Conservation (phyloP, 176 grass and related monocot species). For the Triticum timopheevii region DNA sequence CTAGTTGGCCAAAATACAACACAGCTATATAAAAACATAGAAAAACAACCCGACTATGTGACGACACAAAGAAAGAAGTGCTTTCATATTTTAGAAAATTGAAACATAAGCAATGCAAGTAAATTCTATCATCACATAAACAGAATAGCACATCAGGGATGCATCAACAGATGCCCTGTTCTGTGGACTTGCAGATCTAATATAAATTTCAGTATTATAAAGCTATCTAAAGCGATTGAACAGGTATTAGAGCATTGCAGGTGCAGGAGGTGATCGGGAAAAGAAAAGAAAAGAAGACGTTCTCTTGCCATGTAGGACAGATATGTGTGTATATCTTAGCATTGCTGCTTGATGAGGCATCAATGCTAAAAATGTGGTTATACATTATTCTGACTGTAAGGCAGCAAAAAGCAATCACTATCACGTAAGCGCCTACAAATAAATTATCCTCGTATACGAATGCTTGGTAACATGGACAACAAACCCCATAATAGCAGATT, state of each 20-base stretch:
- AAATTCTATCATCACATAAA: background rate
- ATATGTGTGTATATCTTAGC: background rate
- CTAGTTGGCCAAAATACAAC: background rate
- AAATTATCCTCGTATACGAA: background rate
- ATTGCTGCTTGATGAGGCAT: background rate
- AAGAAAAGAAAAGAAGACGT: background rate
- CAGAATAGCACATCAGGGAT: background rate
- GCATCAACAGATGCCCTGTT: background rate
- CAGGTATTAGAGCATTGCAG: background rate
- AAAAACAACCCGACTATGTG: background rate
- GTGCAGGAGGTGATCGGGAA: background rate
- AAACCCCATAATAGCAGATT: background rate
- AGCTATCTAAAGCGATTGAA: background rate
- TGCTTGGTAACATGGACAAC: background rate
- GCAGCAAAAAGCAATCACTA: background rate
- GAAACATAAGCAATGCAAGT: background rate
- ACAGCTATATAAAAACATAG: background rate
- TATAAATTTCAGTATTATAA: background rate
- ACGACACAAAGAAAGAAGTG: background rate
- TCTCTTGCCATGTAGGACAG: conserved; percentile 1
- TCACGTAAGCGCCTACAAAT: background rate
- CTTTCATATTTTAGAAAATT: too few relatives aligned
- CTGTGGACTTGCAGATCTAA: background rate
- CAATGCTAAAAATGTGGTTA: background rate
- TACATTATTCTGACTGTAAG: background rate